Conservation (phyloP, 1,139 yeast species). For the Candida sanyaensis region DNA sequence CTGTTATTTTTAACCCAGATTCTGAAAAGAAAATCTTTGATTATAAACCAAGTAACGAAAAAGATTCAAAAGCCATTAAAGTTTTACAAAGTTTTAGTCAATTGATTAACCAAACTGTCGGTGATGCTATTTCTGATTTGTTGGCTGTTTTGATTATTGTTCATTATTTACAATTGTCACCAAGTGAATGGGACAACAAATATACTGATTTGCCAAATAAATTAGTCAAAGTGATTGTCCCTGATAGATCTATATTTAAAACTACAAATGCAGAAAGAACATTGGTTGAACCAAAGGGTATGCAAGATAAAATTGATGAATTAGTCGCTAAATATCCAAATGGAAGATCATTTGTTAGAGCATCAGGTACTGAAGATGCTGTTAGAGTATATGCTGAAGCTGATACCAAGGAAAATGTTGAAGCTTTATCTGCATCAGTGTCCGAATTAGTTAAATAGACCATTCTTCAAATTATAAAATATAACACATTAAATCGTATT, state of each 20-base stretch:
- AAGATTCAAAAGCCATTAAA: slow-evolving; percentile 44
- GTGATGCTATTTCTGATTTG: slow-evolving; percentile 93
- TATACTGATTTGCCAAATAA: slow-evolving; percentile 88
- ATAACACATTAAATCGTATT: neutral
- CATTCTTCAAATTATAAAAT: neutral
- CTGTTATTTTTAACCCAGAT: slow-evolving; percentile 75
- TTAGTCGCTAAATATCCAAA: slow-evolving; percentile 55
- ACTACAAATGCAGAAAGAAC: slow-evolving; percentile 92
- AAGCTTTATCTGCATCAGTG: slow-evolving; percentile 33
- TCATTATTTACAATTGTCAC: slow-evolving; percentile 53
- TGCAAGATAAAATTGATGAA: slow-evolving; percentile 73
- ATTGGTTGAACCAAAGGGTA: slow-evolving; percentile 71
- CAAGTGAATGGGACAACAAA: slow-evolving; percentile 72
- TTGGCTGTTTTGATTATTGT: slow-evolving; percentile 72
- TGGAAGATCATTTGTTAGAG: slow-evolving; percentile 93
- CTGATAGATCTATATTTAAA: slow-evolving; percentile 74
- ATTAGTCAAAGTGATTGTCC: slow-evolving; percentile 77
- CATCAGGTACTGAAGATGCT: slow-evolving; percentile 98
- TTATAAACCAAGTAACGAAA: slow-evolving; percentile 23
- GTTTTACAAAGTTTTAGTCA: slow-evolving; percentile 60
- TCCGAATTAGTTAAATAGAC: slow-evolving; percentile 30
- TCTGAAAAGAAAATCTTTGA: slow-evolving; percentile 42
- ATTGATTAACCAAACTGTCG: slow-evolving; percentile 92
- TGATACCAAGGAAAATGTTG: slow-evolving; percentile 37
- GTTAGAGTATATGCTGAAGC: slow-evolving; percentile 97